Evolutionary conservation across 306 rosid genomes (phyloP).

Genomic region (Casuarina equisetifolia): DNA sequence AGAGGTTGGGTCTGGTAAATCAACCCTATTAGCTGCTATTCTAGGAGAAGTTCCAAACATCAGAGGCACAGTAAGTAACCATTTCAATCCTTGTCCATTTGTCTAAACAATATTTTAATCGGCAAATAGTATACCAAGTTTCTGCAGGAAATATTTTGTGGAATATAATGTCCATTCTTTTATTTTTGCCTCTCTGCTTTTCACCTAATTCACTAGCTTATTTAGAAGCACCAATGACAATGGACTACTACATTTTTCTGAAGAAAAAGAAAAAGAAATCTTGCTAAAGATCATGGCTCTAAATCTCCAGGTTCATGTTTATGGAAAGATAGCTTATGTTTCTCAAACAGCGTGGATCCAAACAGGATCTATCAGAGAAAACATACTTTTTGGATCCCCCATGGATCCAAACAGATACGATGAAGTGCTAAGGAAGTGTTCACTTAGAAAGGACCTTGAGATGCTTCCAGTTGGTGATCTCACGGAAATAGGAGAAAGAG

Average conservation of each 20-base stretch:
- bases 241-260: background rate
- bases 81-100: background rate
- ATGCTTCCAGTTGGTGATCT: constrained; percentile 53
- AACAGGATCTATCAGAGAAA: constrained; percentile 55
- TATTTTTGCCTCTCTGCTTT: background rate
- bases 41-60: constrained; percentile 34
- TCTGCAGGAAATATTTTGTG: background rate
- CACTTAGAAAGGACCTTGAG: constrained; percentile 53
- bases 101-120: background rate
- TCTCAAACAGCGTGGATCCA: constrained; percentile 70
- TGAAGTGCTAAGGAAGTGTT: constrained; percentile 46
- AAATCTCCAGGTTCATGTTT: constrained; percentile 38
- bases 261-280: background rate
- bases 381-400: constrained; percentile 51
- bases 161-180: background rate
- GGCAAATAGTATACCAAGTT: background rate
- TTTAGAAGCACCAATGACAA: constrained; percentile 1
- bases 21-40: constrained; percentile 37
- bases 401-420: constrained; percentile 47
- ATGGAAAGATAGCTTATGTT: constrained; percentile 60
- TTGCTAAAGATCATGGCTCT: background rate
- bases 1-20: constrained; percentile 39
- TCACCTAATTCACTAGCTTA: background rate
- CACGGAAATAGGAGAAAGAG: constrained; percentile 63
- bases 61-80: constrained; percentile 31